Base-by-base conservation (phyloP, 192 early-diverging fungal species). In the Backusella australiensis region DNA sequence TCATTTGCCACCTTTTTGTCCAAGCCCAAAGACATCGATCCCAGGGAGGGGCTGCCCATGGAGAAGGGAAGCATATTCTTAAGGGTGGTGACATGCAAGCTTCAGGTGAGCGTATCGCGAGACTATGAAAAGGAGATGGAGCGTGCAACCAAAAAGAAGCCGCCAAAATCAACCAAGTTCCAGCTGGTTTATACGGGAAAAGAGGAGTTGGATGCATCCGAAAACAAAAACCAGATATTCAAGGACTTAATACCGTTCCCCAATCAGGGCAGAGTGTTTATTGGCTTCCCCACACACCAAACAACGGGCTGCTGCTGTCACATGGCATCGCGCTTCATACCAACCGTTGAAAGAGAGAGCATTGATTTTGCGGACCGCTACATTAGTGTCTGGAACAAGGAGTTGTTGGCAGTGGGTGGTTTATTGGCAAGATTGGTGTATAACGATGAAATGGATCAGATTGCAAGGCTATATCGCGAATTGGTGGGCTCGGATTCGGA, bases 251-350 rank as follows among this genome's bases (percentile, higher is more conserved):
- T 97, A 7, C 91, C 93, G 1, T 88, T 84, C 38, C 87, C 87
- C 29, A 84, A 92, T 34, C 96, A 97, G 78, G 96, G 96, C 6
- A 84, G 89, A 15, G 88, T 96, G 12, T 96, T 95, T 76, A 97
- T 97, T 65, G 95, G 96, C 0, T 94, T 96, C 73, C 94, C 94
- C 0, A 97, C 96, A 4, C 91, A 94, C 69, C 96, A 97, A 77
- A 97, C 96, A 0, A 96, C 95, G 1, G 95, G 96, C 21, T 93
- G 90, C 76, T 86, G 86, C 26, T 87, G 89, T 34, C 94, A 95
- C 69, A 77, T 96, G 38, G 92, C 93, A 11, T 93, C 90, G 11
- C 89, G 94, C 44, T 86, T 97, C 34, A 97, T 97, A 73, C 96
- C 95, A 0, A 97, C 96, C 6, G 96, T 97, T 4, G 95, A 97